phyloP scores from a whole-genome alignment of 345 rosid genomes.

The Arabis hirsuta region DNA sequence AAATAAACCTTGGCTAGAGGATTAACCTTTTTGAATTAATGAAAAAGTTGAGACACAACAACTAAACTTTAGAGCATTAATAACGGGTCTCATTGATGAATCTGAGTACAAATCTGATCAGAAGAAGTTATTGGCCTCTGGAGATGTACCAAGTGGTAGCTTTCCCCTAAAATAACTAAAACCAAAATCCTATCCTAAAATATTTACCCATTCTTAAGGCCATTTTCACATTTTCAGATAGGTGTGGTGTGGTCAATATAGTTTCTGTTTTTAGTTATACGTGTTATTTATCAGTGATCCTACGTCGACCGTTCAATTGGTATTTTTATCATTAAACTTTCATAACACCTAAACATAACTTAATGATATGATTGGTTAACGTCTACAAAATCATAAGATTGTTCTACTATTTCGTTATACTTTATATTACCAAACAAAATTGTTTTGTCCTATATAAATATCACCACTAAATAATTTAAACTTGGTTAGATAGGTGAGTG shows the following conservation, averaged over 20 bases:
- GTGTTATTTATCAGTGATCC: not conserved
- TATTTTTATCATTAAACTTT: too few species aligned
- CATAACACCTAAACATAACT: not conserved
- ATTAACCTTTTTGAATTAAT: slow-evolving; percentile 25
- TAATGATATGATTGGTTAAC: not conserved
- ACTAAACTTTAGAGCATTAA: slow-evolving; percentile 27
- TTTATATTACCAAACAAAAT: too few species aligned
- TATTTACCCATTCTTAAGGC: not conserved
- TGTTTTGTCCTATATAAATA: slow-evolving; percentile 1
- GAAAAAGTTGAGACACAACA: slow-evolving; percentile 27
- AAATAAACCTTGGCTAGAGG: not conserved
- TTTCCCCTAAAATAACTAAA: slow-evolving; percentile 2
- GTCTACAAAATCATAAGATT: not conserved
- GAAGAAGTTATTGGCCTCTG: slow-evolving; percentile 17
- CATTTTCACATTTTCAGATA: not conserved
- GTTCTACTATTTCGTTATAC: too few species aligned
- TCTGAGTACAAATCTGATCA: not conserved
- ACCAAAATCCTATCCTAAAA: slow-evolving; percentile 17
- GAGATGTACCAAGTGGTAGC: not conserved
- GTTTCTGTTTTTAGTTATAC: not conserved
- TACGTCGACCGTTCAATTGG: not conserved
- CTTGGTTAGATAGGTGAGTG: slow-evolving; percentile 3
- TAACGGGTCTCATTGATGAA: slow-evolving; percentile 25
- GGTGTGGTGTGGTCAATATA: not conserved
- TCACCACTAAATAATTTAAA: not conserved